Percentiles rank a stretch among this genome's conserved stretches.
Evolutionary conservation across 2,329 filamentous ascomycete genomes (phyloP).

Genomic region (Gliomastix tumulicola): DNA sequence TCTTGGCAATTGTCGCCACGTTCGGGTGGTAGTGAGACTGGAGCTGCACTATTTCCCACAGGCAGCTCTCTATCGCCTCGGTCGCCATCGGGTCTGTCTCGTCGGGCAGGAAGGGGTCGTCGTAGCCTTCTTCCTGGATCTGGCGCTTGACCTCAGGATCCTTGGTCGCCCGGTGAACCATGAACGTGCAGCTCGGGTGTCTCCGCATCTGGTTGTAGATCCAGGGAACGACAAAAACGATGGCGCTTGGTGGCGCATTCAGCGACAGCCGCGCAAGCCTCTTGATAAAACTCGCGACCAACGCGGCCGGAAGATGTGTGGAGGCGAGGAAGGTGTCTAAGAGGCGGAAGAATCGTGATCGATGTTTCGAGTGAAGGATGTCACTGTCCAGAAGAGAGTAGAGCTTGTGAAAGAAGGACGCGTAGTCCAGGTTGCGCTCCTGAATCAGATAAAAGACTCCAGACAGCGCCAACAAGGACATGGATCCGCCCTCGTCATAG

Average conservation of each 20-base stretch:
- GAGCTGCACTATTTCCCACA: conserved; percentile 91
- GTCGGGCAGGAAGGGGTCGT: conserved; percentile 69
- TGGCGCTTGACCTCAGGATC: conserved; percentile 49
- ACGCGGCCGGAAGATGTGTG: conserved; percentile 81
- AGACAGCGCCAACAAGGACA: conserved; percentile 79
- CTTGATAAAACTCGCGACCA: conserved; percentile 96
- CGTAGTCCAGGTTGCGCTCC: conserved; percentile 92
- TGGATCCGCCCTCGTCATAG: conserved; percentile 80
- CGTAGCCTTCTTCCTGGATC: conserved; percentile 52
- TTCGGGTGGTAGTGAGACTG: conserved; percentile 96
- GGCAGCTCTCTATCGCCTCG: conserved; percentile 78
- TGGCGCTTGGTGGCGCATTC: conserved; percentile 81
- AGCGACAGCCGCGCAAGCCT: conserved; percentile 77
- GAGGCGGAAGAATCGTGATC: conserved; percentile 87
- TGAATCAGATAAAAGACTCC: conserved; percentile 94
- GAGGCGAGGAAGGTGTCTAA: conserved; percentile 86
- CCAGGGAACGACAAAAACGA: conserved; percentile 86
- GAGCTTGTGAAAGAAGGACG: conserved; percentile 85
- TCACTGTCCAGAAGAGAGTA: conserved; percentile 86
- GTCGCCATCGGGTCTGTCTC: conserved; percentile 83
- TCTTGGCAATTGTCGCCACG: conserved; percentile 86
- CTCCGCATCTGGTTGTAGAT: conserved; percentile 90
- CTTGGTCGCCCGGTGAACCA: conserved; percentile 75
- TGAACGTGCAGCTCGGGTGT: conserved; percentile 88
- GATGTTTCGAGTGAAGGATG: conserved; percentile 87